phyloP scores from a whole-genome alignment of 2,329 filamentous ascomycete species.

The Alternaria conjuncta region DNA sequence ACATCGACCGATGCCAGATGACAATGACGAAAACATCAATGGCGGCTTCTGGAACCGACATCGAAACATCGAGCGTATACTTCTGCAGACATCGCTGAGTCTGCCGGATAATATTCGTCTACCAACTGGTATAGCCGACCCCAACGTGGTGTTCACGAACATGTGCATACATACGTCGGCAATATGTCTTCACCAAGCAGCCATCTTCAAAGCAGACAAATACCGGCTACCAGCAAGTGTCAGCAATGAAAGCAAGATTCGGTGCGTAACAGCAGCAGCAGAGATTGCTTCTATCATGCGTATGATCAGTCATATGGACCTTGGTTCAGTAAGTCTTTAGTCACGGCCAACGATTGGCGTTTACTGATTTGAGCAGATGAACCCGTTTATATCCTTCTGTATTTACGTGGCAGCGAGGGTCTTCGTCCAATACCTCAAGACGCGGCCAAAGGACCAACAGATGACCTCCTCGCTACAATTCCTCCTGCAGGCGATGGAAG shows the following conservation, averaged over 20 bases:
- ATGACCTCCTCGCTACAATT: slow-evolving; percentile 86
- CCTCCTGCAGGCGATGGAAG: slow-evolving; percentile 87
- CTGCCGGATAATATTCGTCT: slow-evolving; percentile 83
- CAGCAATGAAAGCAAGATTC: slow-evolving; percentile 86
- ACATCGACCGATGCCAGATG: slow-evolving; percentile 81
- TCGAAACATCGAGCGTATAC: slow-evolving; percentile 83
- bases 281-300: slow-evolving; percentile 96
- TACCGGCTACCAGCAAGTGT: slow-evolving; percentile 78
- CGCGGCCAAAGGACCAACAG: slow-evolving; percentile 81
- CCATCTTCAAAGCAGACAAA: slow-evolving; percentile 96
- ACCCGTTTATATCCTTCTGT: slow-evolving; percentile 93
- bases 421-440: slow-evolving; percentile 96
- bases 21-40: slow-evolving; percentile 64
- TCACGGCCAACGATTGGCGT: background rate
- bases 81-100: slow-evolving; percentile 84
- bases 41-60: slow-evolving; percentile 97
- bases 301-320: slow-evolving; percentile 88
- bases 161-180: slow-evolving; percentile 97
- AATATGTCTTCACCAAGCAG: slow-evolving; percentile 97
- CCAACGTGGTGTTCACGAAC: slow-evolving; percentile 91
- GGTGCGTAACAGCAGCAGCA: slow-evolving; percentile 91
- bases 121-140: slow-evolving; percentile 74
- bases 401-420: slow-evolving; percentile 95
- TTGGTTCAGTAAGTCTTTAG: slow-evolving; percentile 70
- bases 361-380: slow-evolving; percentile 68